phyloP scores from a whole-genome alignment of 2,329 filamentous ascomycete genomes.

The Exophiala mesophila region DNA sequence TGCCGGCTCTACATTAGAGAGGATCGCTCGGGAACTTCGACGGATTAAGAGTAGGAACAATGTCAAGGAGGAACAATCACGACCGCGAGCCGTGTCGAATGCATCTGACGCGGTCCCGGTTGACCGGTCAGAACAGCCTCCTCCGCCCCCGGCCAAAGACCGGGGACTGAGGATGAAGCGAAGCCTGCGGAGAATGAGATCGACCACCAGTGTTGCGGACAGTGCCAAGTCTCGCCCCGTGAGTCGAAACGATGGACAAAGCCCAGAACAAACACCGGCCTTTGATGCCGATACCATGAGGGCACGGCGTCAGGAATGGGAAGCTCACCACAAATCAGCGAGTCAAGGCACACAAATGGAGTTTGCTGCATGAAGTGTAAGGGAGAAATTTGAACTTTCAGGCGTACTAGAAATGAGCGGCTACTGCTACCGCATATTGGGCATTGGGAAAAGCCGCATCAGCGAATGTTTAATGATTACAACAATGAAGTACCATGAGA shows the following conservation, averaged over 20 bases:
- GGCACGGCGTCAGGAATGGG: slow-evolving; percentile 44
- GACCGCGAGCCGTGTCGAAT: slow-evolving; percentile 14
- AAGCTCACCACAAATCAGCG: slow-evolving; percentile 35
- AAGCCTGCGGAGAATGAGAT: slow-evolving; percentile 35
- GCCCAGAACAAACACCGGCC: slow-evolving; percentile 28
- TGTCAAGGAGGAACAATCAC: slow-evolving; percentile 36
- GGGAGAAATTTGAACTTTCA: slow-evolving; percentile 10
- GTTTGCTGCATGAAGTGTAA: slow-evolving; percentile 9
- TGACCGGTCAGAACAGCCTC: slow-evolving; percentile 12
- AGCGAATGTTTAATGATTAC: slow-evolving; percentile 21
- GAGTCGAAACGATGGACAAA: slow-evolving; percentile 26
- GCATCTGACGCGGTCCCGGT: slow-evolving; percentile 11
- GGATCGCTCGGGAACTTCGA: slow-evolving; percentile 55
- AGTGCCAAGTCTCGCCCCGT: slow-evolving; percentile 30
- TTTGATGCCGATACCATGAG: slow-evolving; percentile 49
- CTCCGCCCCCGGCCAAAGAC: slow-evolving; percentile 24
- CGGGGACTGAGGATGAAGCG: slow-evolving; percentile 25
- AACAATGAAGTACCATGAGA: slow-evolving; percentile 15
- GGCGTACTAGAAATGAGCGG: slow-evolving; percentile 15
- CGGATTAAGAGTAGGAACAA: slow-evolving; percentile 54
- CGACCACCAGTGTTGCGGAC: slow-evolving; percentile 29
- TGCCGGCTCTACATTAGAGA: slow-evolving; percentile 49
- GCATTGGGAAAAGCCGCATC: slow-evolving; percentile 3
- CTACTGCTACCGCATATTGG: slow-evolving; percentile 22
- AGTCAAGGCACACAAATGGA: slow-evolving; percentile 9